These are phyloP conservation scores for Mycena chlorophos DNA, from an alignment of 768 basidiomycete genomes.

Conservation along the genomic window DNA sequence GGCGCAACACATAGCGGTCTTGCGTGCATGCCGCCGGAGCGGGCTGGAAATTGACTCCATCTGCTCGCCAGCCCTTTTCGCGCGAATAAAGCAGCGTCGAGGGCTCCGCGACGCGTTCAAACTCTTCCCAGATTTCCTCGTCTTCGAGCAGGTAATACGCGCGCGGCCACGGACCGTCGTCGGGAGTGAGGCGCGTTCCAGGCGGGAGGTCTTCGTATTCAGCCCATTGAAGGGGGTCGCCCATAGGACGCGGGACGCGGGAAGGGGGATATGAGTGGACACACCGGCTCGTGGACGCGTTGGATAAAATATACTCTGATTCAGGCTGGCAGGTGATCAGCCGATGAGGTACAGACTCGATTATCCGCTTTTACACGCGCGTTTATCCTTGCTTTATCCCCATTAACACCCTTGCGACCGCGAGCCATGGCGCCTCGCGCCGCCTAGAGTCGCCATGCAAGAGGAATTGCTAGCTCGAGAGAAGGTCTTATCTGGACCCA, in stretches of 20 bases:
- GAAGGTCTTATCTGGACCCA: background rate
- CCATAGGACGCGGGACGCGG: constrained; percentile 7
- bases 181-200: constrained; percentile 59
- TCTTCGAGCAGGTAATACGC: constrained; percentile 53
- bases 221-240: constrained; percentile 36
- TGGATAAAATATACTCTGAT: background rate
- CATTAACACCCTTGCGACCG: too few relatives aligned
- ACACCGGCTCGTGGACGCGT: background rate
- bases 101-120: constrained; percentile 52
- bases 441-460: too few relatives aligned
- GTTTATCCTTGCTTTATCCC: too few relatives aligned
- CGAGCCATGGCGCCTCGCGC: too few relatives aligned
- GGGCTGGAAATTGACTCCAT: constrained; percentile 69
- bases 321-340: background rate
- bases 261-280: background rate
- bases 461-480: too few relatives aligned
- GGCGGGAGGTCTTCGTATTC: constrained; percentile 58
- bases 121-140: constrained; percentile 53
- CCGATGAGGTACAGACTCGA: too few relatives aligned
- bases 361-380: too few relatives aligned
- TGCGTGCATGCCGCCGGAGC: constrained; percentile 55
- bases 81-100: constrained; percentile 43
- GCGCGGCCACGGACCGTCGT: constrained; percentile 67
- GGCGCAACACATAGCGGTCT: constrained; percentile 62
- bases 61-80: constrained; percentile 41